These are phyloP conservation scores for Eutypa lata DNA, from an alignment of 2,329 filamentous ascomycete species.

Conservation along the genomic window DNA sequence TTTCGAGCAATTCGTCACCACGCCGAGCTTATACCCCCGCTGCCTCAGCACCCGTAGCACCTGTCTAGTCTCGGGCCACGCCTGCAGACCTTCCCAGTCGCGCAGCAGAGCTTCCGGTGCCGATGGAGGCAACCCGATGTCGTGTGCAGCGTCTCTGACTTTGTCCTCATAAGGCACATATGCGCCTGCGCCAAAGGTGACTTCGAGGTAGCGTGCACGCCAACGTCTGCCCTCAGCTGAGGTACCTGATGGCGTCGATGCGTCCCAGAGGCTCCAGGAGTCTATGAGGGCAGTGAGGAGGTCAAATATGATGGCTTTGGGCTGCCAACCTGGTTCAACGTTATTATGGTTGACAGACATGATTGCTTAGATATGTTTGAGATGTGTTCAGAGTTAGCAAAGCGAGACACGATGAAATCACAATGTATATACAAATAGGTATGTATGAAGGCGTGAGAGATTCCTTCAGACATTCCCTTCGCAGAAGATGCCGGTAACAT, in stretches of 20 bases:
- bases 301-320: constrained; percentile 36
- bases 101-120: constrained; percentile 25
- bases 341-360: neutral
- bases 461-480: too few species aligned
- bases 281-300: constrained; percentile 38
- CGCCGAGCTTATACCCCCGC: constrained; percentile 30
- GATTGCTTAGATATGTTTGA: too few species aligned
- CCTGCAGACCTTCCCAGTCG: constrained; percentile 24
- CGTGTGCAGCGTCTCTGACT: constrained; percentile 25
- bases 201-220: constrained; percentile 35
- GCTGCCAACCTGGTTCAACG: constrained; percentile 17
- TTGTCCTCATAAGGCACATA: constrained; percentile 32
- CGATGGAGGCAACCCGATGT: constrained; percentile 26
- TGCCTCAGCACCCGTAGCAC: constrained; percentile 19
- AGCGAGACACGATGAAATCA: too few species aligned
- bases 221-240: constrained; percentile 27
- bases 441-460: too few species aligned
- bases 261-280: constrained; percentile 37
- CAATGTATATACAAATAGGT: too few species aligned
- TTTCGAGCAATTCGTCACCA: constrained; percentile 37
- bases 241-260: constrained; percentile 23
- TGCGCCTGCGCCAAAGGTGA: constrained; percentile 32
- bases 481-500: too few species aligned
- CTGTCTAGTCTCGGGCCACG: constrained; percentile 17
- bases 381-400: too few species aligned